A percentile compares a stretch with the other conserved stretches of the same genome.
Conservation (phyloP, 78 protist genomes). For the Dictyostelium purpureum region DNA sequence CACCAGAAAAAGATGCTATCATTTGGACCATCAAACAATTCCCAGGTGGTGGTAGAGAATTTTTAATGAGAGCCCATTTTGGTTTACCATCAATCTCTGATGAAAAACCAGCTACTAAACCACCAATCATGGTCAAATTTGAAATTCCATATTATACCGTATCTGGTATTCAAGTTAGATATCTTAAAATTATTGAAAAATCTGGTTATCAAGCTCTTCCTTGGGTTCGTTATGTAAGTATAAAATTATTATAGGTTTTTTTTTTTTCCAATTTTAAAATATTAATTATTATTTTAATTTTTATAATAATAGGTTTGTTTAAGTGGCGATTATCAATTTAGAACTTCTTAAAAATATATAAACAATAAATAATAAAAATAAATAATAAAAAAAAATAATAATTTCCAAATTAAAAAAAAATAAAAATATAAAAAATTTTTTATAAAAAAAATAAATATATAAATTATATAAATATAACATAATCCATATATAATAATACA, state of each 20-base stretch:
- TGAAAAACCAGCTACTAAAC: slow-evolving; percentile 84
- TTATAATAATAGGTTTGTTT: too few species aligned
- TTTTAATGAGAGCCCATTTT: slow-evolving; percentile 94
- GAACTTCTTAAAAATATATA: slow-evolving; percentile 10
- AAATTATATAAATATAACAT: background rate
- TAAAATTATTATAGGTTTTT: slow-evolving; percentile 91
- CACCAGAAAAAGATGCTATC: slow-evolving; percentile 95
- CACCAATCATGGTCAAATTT: slow-evolving; percentile 96
- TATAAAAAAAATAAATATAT: background rate
- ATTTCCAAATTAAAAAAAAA: background rate
- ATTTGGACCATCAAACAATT: slow-evolving; percentile 98
- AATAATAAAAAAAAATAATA: background rate
- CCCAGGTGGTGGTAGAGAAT: slow-evolving; percentile 93
- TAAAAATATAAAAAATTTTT: background rate
- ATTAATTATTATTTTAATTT: too few species aligned
- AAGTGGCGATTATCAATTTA: slow-evolving; percentile 32
- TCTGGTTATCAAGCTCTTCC: slow-evolving; percentile 97
- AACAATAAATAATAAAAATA: background rate
- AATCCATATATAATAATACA: too few species aligned
- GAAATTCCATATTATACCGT: slow-evolving; percentile 99
- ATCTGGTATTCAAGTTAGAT: slow-evolving; percentile 98
- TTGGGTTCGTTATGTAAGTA: slow-evolving; percentile 99
- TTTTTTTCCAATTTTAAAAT: too few species aligned
- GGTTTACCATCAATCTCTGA: slow-evolving; percentile 95
- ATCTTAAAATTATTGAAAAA: slow-evolving; percentile 98